Evolutionary conservation across 1,139 yeast genomes (phyloP), one percentile per base, ranked within the genome.

Genomic region (Pichia sp.): DNA sequence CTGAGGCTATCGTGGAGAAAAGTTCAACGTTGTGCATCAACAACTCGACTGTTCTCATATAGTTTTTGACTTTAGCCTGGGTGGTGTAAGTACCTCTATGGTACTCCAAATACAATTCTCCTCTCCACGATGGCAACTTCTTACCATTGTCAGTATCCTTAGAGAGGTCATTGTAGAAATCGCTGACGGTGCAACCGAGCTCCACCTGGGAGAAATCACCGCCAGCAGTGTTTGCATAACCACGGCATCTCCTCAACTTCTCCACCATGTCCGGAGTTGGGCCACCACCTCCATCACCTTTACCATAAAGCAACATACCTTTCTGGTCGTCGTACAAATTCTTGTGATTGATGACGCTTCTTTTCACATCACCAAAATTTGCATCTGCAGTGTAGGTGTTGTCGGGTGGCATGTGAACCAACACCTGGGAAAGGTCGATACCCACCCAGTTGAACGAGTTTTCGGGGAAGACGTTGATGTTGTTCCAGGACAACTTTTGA

Each of bases 201-300:
- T 87, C 85, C 32, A 90, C 88, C 1, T 88, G 79, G 6, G 98
- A 98, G 52, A 85, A 72, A 59, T 82, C 77, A 51, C 81, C 81
- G n/a, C 92, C 95, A 26, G 85, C 84, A 10, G 86, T 85, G 67
- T 92, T 87, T 32, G 90, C 80, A 58, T 92, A 72, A 19, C 97
- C 97, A 66, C 98, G 80, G 68, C 93, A 86, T 64, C 98, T 82
- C 68, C 98, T 82, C 64, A 93, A 76, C 68, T 90, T 90, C 67
- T 93, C 97, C 60, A 93, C 67, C 96, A 90, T 92, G 66, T 87
- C 96, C 47, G 87, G 87, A 4, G 90, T 85, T 43, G 98, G 98
- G 5, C 99, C 99, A 61, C 98, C 98, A 59, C 99, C 99, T 63
- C 99, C 99, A 67, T 93, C 99, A 66, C 99, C 99, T 64, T 87